phyloP scores from a whole-genome alignment of 73 alveolate species.

The Paramecium primaurelia region DNA sequence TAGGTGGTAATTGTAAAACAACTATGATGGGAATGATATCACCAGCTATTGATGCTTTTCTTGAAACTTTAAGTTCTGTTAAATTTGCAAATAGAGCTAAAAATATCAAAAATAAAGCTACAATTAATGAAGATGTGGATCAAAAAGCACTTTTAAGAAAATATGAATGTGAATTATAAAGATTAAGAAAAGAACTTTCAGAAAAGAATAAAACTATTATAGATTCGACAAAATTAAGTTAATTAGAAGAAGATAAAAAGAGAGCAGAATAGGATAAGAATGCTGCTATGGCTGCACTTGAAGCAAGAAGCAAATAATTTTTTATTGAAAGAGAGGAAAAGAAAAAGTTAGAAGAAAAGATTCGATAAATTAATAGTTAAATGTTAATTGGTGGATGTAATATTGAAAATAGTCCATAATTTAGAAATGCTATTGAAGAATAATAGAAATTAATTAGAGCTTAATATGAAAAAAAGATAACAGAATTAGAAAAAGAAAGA shows the following conservation, averaged over 20 bases:
- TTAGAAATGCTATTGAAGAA: conserved; percentile 88
- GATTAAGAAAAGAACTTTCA: conserved; percentile 83
- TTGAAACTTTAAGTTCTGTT: conserved; percentile 93
- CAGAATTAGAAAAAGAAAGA: conserved; percentile 87
- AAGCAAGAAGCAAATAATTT: conserved; percentile 80
- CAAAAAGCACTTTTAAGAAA: conserved; percentile 87
- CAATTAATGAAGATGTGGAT: conserved; percentile 95
- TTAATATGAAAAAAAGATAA: conserved; percentile 85
- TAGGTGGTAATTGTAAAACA: conserved; percentile 87
- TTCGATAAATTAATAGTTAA: conserved; percentile 75
- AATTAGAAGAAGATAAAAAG: conserved; percentile 77
- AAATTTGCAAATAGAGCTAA: conserved; percentile 99
- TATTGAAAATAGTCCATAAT: conserved; percentile 91
- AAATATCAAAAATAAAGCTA: conserved; percentile 95
- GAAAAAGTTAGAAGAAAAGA: conserved; percentile 83
- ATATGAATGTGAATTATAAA: conserved; percentile 94
- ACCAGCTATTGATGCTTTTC: conserved; percentile 78
- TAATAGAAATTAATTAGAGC: conserved; percentile 79
- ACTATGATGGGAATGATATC: conserved; percentile 85
- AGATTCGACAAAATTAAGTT: conserved; percentile 76
- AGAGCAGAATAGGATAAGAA: conserved; percentile 89
- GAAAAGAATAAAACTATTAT: conserved; percentile 66
- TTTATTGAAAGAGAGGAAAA: conserved; percentile 89
- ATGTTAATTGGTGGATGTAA: conserved; percentile 77
- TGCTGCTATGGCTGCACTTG: conserved; percentile 90